phyloP scores from a whole-genome alignment of 2,329 filamentous ascomycete genomes.

The Dactylellina cionopaga region DNA sequence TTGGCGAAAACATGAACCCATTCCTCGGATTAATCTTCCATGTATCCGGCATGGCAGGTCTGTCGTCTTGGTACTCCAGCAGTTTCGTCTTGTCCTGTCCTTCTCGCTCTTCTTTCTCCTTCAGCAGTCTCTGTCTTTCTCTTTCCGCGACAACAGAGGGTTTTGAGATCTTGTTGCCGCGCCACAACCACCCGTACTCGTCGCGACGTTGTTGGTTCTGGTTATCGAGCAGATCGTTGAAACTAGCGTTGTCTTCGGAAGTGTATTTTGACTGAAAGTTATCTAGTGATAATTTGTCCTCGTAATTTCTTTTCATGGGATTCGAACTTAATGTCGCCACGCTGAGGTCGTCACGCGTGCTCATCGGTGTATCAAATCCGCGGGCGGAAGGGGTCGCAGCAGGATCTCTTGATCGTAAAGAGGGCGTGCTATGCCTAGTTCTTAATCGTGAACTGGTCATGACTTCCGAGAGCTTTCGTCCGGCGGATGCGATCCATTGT shows the following conservation, averaged over 20 bases:
- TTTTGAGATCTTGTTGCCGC: conserved; percentile 80
- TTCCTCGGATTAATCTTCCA: conserved; percentile 83
- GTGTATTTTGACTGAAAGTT: conserved; percentile 94
- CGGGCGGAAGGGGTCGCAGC: conserved; percentile 73
- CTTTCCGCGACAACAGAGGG: conserved; percentile 70
- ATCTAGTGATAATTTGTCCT: conserved; percentile 81
- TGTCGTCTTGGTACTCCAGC: conserved; percentile 74
- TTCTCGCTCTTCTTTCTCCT: conserved; percentile 71
- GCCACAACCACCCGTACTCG: conserved; percentile 89
- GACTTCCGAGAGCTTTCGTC: conserved; percentile 75
- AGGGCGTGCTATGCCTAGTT: conserved; percentile 57
- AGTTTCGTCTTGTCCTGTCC: conserved; percentile 69
- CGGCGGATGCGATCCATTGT: conserved; percentile 85
- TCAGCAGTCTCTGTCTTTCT: conserved; percentile 78
- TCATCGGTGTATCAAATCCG: conserved; percentile 76
- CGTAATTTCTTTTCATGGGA: conserved; percentile 65
- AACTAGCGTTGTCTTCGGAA: conserved; percentile 96
- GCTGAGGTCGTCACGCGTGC: conserved; percentile 60
- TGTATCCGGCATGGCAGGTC: conserved; percentile 78
- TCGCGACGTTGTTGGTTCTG: conserved; percentile 85
- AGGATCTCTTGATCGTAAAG: conserved; percentile 28
- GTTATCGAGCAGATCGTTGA: conserved; percentile 89
- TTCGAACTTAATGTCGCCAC: conserved; percentile 55
- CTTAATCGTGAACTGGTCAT: conserved; percentile 79
- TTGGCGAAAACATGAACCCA: conserved; percentile 83